A percentile compares a stretch with the other conserved stretches of the same genome.
These are phyloP conservation scores for Penicillium sp. DNA, from an alignment of 2,329 filamentous ascomycete species.

Conservation along the genomic window DNA sequence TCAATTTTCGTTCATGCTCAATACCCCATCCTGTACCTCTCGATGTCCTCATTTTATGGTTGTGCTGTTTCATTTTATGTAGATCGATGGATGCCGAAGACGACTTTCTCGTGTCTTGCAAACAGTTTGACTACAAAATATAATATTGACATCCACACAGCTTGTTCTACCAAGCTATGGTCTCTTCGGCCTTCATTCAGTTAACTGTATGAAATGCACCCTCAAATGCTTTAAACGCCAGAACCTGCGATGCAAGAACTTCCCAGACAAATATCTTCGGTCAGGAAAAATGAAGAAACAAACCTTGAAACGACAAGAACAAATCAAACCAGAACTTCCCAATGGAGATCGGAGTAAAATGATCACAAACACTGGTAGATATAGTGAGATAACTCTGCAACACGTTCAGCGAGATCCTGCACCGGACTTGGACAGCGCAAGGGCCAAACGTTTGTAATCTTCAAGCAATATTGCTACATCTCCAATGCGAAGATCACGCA, in stretches of 20 bases:
- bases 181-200: no score
- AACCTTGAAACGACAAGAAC: no score
- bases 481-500: slow-evolving; percentile 67
- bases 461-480: slow-evolving; percentile 69
- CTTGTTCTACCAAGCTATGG: no score
- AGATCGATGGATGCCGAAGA: background rate
- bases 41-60: background rate
- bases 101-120: no score
- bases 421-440: slow-evolving; percentile 55
- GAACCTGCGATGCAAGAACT: slow-evolving; percentile 13
- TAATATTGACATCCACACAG: no score
- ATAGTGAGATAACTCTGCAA: no score
- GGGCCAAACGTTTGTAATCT: slow-evolving; percentile 71
- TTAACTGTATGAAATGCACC: no score
- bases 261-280: background rate
- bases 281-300: no score
- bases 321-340: no score
- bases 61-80: background rate
- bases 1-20: slow-evolving; percentile 9
- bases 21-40: slow-evolving; percentile 14
- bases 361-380: no score
- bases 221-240: slow-evolving; percentile 21
- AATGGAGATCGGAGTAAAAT: no score
- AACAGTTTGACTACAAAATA: no score
- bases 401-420: slow-evolving; percentile 14